These are phyloP conservation scores for Gossypium gossypioides DNA, from an alignment of 441 rosid species.

Conservation along the genomic window DNA sequence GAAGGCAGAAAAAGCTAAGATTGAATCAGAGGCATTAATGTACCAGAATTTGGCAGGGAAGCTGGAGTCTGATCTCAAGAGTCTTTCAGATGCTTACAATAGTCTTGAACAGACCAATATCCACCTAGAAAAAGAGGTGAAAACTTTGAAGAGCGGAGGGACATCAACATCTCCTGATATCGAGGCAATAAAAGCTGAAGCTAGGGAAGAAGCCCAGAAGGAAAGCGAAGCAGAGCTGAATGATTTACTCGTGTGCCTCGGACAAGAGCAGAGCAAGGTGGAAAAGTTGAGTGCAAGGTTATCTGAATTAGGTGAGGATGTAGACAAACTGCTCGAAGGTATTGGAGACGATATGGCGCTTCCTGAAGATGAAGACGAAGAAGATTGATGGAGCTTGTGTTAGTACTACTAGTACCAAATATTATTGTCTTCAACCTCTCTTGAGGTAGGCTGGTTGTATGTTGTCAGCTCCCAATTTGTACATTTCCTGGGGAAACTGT, in stretches of 20 bases:
- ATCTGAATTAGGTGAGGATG: conserved; percentile 74
- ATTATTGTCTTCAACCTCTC: not conserved
- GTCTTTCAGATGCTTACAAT: conserved; percentile 86
- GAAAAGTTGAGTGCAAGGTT: conserved; percentile 66
- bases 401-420: not conserved
- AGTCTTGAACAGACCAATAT: conserved; percentile 71
- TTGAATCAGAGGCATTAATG: conserved; percentile 58
- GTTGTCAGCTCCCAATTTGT: conserved; percentile 17
- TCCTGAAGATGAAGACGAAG: conserved; percentile 63
- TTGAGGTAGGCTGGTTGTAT: conserved; percentile 5
- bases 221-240: conserved; percentile 89
- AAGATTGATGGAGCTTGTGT: conserved; percentile 28
- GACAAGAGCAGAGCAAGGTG: conserved; percentile 92
- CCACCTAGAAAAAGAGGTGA: conserved; percentile 68
- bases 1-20: conserved; percentile 57
- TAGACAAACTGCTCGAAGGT: conserved; percentile 74
- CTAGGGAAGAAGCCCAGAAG: conserved; percentile 88
- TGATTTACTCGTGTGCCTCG: conserved; percentile 90
- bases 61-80: conserved; percentile 71
- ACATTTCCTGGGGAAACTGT: conserved; percentile 30
- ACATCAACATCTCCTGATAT: conserved; percentile 32
- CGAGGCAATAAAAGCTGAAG: conserved; percentile 64
- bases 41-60: conserved; percentile 65
- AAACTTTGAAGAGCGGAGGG: conserved; percentile 59
- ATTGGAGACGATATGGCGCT: conserved; percentile 73